These are phyloP conservation scores for Ochetophila trinervis DNA, from an alignment of 306 rosid genomes.

Conservation along the genomic window DNA sequence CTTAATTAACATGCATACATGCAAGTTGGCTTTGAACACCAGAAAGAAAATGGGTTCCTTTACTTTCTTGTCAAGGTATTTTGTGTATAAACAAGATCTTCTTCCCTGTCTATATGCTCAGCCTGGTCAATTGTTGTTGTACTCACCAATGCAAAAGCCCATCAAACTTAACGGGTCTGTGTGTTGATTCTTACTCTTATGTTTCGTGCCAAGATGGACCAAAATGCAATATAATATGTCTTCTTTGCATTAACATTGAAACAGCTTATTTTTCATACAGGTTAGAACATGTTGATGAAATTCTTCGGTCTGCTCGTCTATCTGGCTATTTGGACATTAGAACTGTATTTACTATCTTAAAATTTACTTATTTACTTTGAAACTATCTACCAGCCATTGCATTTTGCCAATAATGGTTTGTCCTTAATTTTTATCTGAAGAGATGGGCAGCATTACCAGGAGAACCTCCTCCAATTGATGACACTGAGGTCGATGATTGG, in stretches of 20 bases:
- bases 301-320: constrained; percentile 77
- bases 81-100: background rate
- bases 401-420: constrained; percentile 16
- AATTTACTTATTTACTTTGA: constrained; percentile 20
- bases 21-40: background rate
- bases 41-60: background rate
- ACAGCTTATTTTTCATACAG: constrained; percentile 38
- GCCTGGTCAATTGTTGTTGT: background rate
- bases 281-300: constrained; percentile 76
- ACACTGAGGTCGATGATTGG: constrained; percentile 78
- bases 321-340: constrained; percentile 76
- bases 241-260: background rate
- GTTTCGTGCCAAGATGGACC: background rate
- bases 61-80: background rate
- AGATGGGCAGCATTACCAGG: constrained; percentile 85
- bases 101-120: background rate
- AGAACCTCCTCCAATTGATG: constrained; percentile 83
- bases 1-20: background rate
- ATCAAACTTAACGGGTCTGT: background rate
- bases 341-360: constrained; percentile 48
- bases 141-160: background rate
- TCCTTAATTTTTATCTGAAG: constrained; percentile 26
- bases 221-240: too few relatives aligned
- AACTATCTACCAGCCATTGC: background rate
- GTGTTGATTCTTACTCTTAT: background rate